phyloP scores from a whole-genome alignment of 768 basidiomycete genomes.

The Boletus pseudopeckii region DNA sequence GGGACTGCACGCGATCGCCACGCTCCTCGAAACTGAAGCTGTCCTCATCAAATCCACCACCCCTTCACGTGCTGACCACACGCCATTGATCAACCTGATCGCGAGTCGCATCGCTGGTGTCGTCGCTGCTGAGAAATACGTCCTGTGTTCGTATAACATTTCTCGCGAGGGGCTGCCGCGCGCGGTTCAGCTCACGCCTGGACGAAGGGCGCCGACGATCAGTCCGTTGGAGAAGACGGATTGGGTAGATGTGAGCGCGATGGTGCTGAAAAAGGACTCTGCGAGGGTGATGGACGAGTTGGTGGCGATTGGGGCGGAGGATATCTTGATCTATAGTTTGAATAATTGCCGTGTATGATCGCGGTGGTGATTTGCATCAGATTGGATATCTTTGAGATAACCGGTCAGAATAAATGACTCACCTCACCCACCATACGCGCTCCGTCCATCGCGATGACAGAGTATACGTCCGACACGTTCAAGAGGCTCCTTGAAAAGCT shows the following conservation, averaged over 20 bases:
- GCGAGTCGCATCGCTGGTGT: slow-evolving; percentile 90
- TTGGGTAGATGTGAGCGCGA: slow-evolving; percentile 91
- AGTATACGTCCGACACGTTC: slow-evolving; percentile 54
- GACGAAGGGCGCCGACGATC: slow-evolving; percentile 85
- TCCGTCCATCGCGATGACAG: slow-evolving; percentile 20
- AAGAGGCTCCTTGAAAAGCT: slow-evolving; percentile 75
- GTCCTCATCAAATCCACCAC: slow-evolving; percentile 83
- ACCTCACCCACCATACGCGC: too few relatives aligned
- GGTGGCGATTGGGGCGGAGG: slow-evolving; percentile 80
- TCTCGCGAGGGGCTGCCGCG: slow-evolving; percentile 54
- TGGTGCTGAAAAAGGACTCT: slow-evolving; percentile 81
- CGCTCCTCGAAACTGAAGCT: slow-evolving; percentile 82
- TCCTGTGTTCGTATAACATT: slow-evolving; percentile 92
- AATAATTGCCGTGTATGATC: slow-evolving; percentile 87
- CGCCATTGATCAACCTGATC: slow-evolving; percentile 71
- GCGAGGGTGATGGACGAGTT: slow-evolving; percentile 90
- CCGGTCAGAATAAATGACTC: background rate
- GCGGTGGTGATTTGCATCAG: background rate
- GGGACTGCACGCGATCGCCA: slow-evolving; percentile 89
- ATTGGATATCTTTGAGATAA: background rate
- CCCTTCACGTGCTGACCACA: slow-evolving; percentile 59
- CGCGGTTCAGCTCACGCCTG: slow-evolving; percentile 78
- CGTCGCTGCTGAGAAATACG: slow-evolving; percentile 81
- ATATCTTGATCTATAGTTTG: slow-evolving; percentile 84
- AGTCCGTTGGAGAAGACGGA: slow-evolving; percentile 74